Conservation (phyloP, 805 yeast species). For the Monosporozyma solicola region DNA sequence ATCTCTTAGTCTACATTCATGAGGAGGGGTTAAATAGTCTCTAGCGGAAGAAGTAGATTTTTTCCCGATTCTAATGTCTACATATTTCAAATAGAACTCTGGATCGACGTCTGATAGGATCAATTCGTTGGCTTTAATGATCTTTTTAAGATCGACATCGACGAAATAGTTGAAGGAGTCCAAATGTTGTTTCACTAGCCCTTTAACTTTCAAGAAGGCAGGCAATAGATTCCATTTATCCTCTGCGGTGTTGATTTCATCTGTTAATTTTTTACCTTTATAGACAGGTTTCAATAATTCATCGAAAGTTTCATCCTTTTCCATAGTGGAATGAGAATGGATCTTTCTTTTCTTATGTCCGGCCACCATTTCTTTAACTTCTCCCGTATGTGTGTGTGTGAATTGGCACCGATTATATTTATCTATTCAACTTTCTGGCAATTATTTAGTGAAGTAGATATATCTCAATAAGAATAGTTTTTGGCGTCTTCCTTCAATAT, state of each 20-base stretch:
- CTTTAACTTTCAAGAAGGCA: constrained; percentile 91
- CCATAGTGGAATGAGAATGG: constrained; percentile 8
- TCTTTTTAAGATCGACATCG: constrained; percentile 85
- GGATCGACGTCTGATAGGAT: constrained; percentile 95
- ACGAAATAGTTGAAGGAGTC: constrained; percentile 98
- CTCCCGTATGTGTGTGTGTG: neutral
- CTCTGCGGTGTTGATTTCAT: constrained; percentile 80
- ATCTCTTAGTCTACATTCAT: constrained; percentile 90
- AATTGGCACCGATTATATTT: too few relatives aligned
- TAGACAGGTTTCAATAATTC: constrained; percentile 73
- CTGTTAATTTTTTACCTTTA: constrained; percentile 79
- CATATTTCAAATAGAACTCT: constrained; percentile 84
- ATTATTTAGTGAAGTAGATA: too few relatives aligned
- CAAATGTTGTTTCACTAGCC: constrained; percentile 91
- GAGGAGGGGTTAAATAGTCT: constrained; percentile 74
- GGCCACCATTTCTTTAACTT: constrained; percentile 1
- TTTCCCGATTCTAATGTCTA: constrained; percentile 87
- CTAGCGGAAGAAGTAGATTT: constrained; percentile 46
- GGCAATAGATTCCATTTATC: constrained; percentile 97
- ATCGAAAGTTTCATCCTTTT: constrained; percentile 53
- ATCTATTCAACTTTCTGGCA: too few relatives aligned
- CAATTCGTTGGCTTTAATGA: constrained; percentile 80
- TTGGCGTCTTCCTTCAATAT: neutral
- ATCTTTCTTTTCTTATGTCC: constrained; percentile 7
- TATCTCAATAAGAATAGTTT: too few relatives aligned